phyloP scores from a whole-genome alignment of 139 green algal species.

The Astrephomene gubernaculifera region DNA sequence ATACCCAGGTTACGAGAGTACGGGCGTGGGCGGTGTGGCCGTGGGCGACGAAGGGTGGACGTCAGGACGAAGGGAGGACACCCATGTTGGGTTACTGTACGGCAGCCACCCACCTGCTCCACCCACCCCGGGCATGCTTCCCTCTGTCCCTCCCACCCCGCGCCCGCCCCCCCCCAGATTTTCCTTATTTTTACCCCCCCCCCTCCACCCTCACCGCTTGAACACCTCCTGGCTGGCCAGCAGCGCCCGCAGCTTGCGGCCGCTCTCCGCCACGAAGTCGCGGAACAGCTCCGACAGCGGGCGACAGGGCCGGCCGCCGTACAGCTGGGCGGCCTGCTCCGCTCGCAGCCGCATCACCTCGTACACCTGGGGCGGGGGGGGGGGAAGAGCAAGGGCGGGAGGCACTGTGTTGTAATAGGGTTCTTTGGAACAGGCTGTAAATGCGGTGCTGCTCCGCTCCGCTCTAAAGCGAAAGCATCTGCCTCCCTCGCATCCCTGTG shows the following conservation, averaged over 20 bases:
- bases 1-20: background rate
- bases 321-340: background rate
- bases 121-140: background rate
- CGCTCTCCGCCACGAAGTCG: background rate
- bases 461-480: background rate
- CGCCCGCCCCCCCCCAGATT: background rate
- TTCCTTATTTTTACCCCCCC: background rate
- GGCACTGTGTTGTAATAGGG: background rate
- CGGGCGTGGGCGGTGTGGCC: background rate
- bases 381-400: background rate
- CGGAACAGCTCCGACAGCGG: slow-evolving; percentile 19
- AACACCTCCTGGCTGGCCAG: background rate
- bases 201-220: background rate
- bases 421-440: background rate
- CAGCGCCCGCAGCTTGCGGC: background rate
- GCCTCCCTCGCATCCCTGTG: background rate
- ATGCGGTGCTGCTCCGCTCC: background rate
- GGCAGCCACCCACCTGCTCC: background rate
- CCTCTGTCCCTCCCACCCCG: background rate
- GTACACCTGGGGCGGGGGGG: background rate
- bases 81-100: background rate
- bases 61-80: too few species aligned
- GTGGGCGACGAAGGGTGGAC: background rate
- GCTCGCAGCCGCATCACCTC: background rate
- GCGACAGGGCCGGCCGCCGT: slow-evolving; percentile 13